Percentiles rank a stretch among this genome's conserved stretches.
Conservation (phyloP, 768 basidiomycete genomes). For the Agaricus sinodeliciosus region DNA sequence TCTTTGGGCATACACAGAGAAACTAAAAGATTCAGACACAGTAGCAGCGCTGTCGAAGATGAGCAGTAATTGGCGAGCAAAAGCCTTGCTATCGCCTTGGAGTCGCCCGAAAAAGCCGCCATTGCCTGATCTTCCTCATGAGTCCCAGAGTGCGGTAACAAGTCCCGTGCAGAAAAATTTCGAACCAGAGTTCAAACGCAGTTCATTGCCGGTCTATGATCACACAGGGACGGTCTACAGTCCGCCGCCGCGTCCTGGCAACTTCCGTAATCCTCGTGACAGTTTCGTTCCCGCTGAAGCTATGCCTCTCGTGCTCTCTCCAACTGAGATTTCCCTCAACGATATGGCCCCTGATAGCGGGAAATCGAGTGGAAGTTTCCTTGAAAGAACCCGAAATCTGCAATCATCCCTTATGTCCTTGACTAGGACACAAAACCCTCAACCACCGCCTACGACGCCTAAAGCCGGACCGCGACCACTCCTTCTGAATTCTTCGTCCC, state of each 20-base stretch:
- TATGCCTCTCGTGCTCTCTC: constrained; percentile 17
- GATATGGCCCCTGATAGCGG: background rate
- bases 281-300: constrained; percentile 33
- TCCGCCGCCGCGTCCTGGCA: constrained; percentile 49
- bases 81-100: constrained; percentile 44
- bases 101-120: constrained; percentile 14
- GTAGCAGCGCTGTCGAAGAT: constrained; percentile 65
- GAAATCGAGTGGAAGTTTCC: constrained; percentile 12
- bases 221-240: constrained; percentile 25
- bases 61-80: constrained; percentile 72
- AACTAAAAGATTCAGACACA: constrained; percentile 66
- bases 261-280: constrained; percentile 52
- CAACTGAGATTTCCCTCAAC: constrained; percentile 13
- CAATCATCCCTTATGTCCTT: constrained; percentile 4
- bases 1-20: constrained; percentile 69
- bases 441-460: constrained; percentile 25
- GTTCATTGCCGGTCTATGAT: constrained; percentile 8
- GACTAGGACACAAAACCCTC: constrained; percentile 14
- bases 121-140: background rate
- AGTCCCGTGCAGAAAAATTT: constrained; percentile 2
- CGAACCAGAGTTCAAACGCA: constrained; percentile 7
- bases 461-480: constrained; percentile 63
- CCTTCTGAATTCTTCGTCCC: constrained; percentile 47
- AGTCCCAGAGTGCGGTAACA: constrained; percentile 3
- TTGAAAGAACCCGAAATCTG: constrained; percentile 19